Evolutionary conservation across 257 asterid species (phyloP), one percentile per base, ranked within the genome.

Genomic region (Scutellaria barbata): DNA sequence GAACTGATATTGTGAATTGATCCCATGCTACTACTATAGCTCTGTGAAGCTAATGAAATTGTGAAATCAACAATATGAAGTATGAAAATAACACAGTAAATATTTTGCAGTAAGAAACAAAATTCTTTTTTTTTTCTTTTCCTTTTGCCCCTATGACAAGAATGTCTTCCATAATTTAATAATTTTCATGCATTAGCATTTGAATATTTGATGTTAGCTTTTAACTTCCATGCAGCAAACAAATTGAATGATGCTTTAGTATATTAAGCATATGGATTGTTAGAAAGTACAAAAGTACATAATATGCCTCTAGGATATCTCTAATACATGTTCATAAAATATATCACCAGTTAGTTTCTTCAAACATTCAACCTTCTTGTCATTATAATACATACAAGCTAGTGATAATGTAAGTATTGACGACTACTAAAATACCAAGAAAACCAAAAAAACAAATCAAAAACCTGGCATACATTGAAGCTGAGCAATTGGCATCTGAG

Each of bases 401-500:
- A 63, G 47, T 3, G 9, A 53, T 43, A 40, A 16, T 52, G 55
- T 42, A 50, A 70, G 56, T 45, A 57, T 57, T 18, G 47, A 63
- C 52, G 56, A 46, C 22, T 3, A 40, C 17, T 37, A 40, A 20
- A 48, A 39, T 17, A 11, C 17, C 45, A 73, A 63, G 30, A 54
- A 74, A 53, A 68, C 71, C 60, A 30, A 51, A 68, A 39, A 71
- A 7, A n/a, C n/a, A n/a, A 53, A 8, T 7, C 53, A 30, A 51
- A 74, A 67, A 77, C 67, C 71, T 66, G 79, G 72, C 67, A 69
- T 76, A 83, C 79, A 17, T 66, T 74, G 79, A 74, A 63, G 55
- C 14, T 55, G 71, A 71, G 84, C 78, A 84, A 64, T 20, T 40
- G 83, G 85, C 50, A 82, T 72, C 60, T 79, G 84, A 57, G 85